Base-by-base conservation (phyloP, 257 asterid species). In the Striga asiatica region DNA sequence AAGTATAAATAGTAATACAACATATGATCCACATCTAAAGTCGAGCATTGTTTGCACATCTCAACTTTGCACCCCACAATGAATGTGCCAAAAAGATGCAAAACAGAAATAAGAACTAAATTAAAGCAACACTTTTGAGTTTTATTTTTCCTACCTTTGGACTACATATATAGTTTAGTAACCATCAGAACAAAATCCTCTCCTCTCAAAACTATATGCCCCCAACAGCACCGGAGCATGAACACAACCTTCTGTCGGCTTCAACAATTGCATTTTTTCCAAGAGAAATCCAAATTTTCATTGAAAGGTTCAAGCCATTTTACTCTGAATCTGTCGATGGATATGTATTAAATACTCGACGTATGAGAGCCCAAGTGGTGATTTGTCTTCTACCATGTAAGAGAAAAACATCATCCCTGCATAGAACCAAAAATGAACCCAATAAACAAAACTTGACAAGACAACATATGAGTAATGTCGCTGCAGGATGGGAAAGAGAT, bases 331-430 rank as follows among this genome's bases (percentile, higher is more conserved):
- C 73, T 81, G 95, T 58, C 87, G 73, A 67, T 87, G 96, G 64
- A 87, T 73, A 50, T 82, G 78, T 61, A 82, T 73, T 3, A 91
- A 79, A 76, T 71, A 82, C 73, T 87, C 95, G 2, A 79, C 82
- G 31, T 91, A 91, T 5, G 96, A 77, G 35, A 70, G 85, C 50
- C 94, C 94, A 37, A 71, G 67, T 25, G 71, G 82, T 32, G 75
- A 69, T 66, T 74, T 82, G 77, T 91, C 98, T 76, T 91, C 98
- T 7, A 91, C 78, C 94, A 91, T 62, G 72, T 78, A 64, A 14
- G 92, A 83, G 70, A 72, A 69, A 64, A 91, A 91, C 66, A 65
- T 8, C 80, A 66, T 69, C 63, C 91, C 98, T 91, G 89, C 35
- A 56, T 66, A 57, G 1, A 28, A 53, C n/a, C n/a, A 32, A 25